Evolutionary conservation across 352 stramenopile species (phyloP), one percentile per base, ranked within the genome.

Genomic region (Plasmopara viticola): DNA sequence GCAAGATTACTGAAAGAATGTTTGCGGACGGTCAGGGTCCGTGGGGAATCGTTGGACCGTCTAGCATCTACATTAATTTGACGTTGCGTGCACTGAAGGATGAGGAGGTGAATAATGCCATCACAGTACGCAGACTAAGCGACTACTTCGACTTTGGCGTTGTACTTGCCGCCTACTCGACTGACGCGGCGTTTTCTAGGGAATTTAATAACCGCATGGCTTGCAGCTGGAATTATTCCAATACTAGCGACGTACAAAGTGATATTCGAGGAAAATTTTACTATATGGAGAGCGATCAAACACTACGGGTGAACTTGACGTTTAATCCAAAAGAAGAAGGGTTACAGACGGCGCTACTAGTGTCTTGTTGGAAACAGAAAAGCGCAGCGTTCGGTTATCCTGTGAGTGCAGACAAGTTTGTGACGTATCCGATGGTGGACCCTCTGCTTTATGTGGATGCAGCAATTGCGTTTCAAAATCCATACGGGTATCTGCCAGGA

Each of bases 131-230:
- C 29, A 65, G 74, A 38, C 59, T 92, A 40, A 64, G 64, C 44
- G 81, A 90, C 55, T 91, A 94, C 48, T 87, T 94, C 47, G 69
- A 92, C 40, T 87, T 90, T 63, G 78, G 62, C 38, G 61, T 94
- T 20, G 81, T 74, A 0, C 53, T 85, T 30, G 74, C 71, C 41
- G 79, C 63, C 18, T 94, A 86, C 66, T 74, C 82, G 25, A n/a
- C 42, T 10, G 66, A 78, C 17, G 62, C 59, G 1, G 73, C 74
- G 10, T 31, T 58, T 2, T 52, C 65, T 25, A 48, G 48, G 7
- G 62, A 78, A n/a, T 65, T 86, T 10, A 68, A 89, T 47, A 72
- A 86, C 15, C 78, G 59, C 35, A 55, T 47, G 10, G 60, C 76
- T 17, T 94, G 84, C 55, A 64, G 67, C 25, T 73, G 65, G 54